A percentile compares a stretch with the other conserved stretches of the same genome.
phyloP scores from a whole-genome alignment of 768 basidiomycete genomes.

The Phaeotremella fagi region DNA sequence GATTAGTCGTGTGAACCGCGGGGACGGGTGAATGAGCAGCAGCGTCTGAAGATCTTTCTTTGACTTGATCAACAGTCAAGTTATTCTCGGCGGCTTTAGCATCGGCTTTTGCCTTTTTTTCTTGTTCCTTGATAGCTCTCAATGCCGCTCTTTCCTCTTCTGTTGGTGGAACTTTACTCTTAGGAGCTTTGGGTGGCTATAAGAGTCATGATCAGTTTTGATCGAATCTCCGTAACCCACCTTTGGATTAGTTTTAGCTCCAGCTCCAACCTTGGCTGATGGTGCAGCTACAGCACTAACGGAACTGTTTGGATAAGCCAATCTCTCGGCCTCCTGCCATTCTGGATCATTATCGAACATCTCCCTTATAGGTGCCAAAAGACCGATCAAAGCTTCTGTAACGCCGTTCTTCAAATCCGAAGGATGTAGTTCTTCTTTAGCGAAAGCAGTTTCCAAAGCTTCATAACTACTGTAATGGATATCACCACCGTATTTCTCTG shows the following conservation, averaged over 20 bases:
- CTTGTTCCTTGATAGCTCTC: slow-evolving; percentile 35
- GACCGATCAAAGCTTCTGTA: slow-evolving; percentile 62
- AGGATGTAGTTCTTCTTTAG: slow-evolving; percentile 72
- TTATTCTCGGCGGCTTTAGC: slow-evolving; percentile 22
- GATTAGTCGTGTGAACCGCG: slow-evolving; percentile 29
- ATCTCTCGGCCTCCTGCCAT: slow-evolving; percentile 68
- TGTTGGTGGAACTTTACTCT: slow-evolving; percentile 23
- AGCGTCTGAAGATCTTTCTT: slow-evolving; percentile 10
- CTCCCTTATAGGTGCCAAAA: slow-evolving; percentile 75
- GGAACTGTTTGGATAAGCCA: slow-evolving; percentile 67
- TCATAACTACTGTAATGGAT: slow-evolving; percentile 67
- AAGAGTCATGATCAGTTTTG: neutral
- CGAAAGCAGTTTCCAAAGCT: slow-evolving; percentile 69
- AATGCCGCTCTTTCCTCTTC: slow-evolving; percentile 41
- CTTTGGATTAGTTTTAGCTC: slow-evolving; percentile 30
- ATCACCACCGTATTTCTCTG: slow-evolving; percentile 68
- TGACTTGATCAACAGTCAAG: slow-evolving; percentile 11
- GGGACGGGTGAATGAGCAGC: slow-evolving; percentile 13
- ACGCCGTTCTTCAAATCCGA: slow-evolving; percentile 81
- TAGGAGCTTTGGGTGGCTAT: neutral
- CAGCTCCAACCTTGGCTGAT: slow-evolving; percentile 20
- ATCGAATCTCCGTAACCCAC: slow-evolving; percentile 8
- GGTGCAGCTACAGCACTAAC: slow-evolving; percentile 11
- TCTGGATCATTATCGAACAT: slow-evolving; percentile 71
- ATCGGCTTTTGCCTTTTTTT: slow-evolving; percentile 41